Evolutionary conservation across 2,329 filamentous ascomycete species (phyloP).

Genomic region (Xylaria polymorpha): DNA sequence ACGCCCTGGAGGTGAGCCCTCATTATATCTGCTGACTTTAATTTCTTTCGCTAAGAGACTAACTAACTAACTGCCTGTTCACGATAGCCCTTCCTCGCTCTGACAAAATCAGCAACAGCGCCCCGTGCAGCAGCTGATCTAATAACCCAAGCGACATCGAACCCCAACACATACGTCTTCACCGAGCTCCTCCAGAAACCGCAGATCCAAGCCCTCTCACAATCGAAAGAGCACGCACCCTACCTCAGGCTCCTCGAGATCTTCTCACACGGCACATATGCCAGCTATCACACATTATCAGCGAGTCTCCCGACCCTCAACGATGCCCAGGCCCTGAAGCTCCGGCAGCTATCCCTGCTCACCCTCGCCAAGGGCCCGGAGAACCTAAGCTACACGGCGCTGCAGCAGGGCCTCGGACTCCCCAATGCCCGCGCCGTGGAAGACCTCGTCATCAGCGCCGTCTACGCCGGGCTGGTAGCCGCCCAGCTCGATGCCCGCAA

Average conservation of each 20-base stretch:
- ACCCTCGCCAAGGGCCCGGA: constrained; percentile 76
- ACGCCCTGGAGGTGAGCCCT: constrained; percentile 68
- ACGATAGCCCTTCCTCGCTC: constrained; percentile 83
- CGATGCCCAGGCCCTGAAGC: constrained; percentile 80
- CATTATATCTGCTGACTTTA: constrained; percentile 5
- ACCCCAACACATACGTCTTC: constrained; percentile 91
- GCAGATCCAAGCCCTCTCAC: constrained; percentile 78
- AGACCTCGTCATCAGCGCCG: constrained; percentile 84
- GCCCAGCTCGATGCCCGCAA: constrained; percentile 85
- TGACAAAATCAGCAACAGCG: constrained; percentile 86
- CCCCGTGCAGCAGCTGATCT: constrained; percentile 87
- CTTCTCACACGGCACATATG: constrained; percentile 93
- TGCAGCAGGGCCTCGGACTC: constrained; percentile 76
- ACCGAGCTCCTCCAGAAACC: constrained; percentile 87
- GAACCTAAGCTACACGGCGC: constrained; percentile 77
- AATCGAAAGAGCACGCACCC: constrained; percentile 68
- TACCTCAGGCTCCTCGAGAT: constrained; percentile 82
- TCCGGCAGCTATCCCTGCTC: constrained; percentile 89
- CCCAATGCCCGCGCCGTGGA: constrained; percentile 78
- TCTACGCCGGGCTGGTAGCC: constrained; percentile 85
- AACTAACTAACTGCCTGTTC: constrained; percentile 18
- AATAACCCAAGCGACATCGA: constrained; percentile 87
- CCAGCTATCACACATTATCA: constrained; percentile 69
- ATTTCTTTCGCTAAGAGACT: constrained; percentile 5
- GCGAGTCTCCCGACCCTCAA: constrained; percentile 75